Evolutionary conservation across 805 yeast genomes (phyloP).

Genomic region (Ogataea haglerorum): DNA sequence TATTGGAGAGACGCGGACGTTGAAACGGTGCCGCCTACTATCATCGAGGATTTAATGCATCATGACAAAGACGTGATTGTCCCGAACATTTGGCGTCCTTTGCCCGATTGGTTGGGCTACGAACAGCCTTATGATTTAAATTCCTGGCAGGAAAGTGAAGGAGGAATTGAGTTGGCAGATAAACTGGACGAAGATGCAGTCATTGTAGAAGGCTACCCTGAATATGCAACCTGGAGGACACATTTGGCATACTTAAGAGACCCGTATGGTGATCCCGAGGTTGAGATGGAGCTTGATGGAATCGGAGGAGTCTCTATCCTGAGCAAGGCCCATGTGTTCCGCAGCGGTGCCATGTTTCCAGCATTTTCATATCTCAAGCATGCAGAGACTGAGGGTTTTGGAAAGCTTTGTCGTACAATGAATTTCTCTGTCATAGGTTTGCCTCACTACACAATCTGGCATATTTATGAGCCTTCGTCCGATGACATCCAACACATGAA

Average conservation of each 20-base stretch:
- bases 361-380: slow-evolving; percentile 91
- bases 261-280: slow-evolving; percentile 89
- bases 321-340: slow-evolving; percentile 79
- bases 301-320: slow-evolving; percentile 95
- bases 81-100: slow-evolving; percentile 86
- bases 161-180: slow-evolving; percentile 71
- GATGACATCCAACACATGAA: slow-evolving; percentile 85
- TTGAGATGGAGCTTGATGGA: slow-evolving; percentile 90
- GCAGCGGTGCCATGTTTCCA: slow-evolving; percentile 88
- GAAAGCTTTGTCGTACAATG: slow-evolving; percentile 80
- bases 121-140: slow-evolving; percentile 80
- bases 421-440: slow-evolving; percentile 81
- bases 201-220: slow-evolving; percentile 93
- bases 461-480: slow-evolving; percentile 85
- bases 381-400: slow-evolving; percentile 96
- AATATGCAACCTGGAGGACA: slow-evolving; percentile 96
- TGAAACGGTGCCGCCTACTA: slow-evolving; percentile 76
- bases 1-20: slow-evolving; percentile 97
- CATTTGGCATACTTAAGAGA: slow-evolving; percentile 91
- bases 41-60: slow-evolving; percentile 85
- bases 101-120: slow-evolving; percentile 77
- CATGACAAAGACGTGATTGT: slow-evolving; percentile 86
- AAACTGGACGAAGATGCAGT: slow-evolving; percentile 85
- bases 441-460: slow-evolving; percentile 94
- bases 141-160: slow-evolving; percentile 79